Evolutionary conservation across 108 stramenopile species (phyloP).

Genomic region (Poteriospumella lacustris): DNA sequence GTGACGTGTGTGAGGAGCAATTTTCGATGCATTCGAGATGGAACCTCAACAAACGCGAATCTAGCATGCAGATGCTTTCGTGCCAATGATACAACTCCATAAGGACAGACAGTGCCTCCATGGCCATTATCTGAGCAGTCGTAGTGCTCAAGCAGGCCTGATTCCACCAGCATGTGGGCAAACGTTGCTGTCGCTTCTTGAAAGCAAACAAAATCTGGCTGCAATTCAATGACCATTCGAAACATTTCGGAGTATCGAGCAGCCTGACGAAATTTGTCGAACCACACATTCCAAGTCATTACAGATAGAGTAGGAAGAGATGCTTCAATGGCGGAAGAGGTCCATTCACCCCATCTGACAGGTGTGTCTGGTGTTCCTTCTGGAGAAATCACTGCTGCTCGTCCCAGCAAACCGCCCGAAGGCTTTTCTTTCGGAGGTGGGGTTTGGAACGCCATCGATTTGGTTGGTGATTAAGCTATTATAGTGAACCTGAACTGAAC

Average conservation of each 20-base stretch:
- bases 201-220: constrained; percentile 4
- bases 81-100: not conserved
- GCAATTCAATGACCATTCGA: not conserved
- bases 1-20: not conserved
- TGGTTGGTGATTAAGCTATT: no score
- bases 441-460: no score
- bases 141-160: not conserved
- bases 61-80: not conserved
- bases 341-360: no score
- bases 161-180: not conserved
- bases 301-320: not conserved
- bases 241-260: not conserved
- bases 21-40: not conserved
- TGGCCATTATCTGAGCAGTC: not conserved
- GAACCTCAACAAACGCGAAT: not conserved
- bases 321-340: no score
- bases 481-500: no score
- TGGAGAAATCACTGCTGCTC: no score
- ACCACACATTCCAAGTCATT: not conserved
- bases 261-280: not conserved
- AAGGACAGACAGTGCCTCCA: not conserved
- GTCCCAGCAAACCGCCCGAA: no score
- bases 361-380: no score
- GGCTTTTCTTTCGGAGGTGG: no score
- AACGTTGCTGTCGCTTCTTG: not conserved